Conservation (phyloP, 129 eudicot species). For the Deinandra increscens region DNA sequence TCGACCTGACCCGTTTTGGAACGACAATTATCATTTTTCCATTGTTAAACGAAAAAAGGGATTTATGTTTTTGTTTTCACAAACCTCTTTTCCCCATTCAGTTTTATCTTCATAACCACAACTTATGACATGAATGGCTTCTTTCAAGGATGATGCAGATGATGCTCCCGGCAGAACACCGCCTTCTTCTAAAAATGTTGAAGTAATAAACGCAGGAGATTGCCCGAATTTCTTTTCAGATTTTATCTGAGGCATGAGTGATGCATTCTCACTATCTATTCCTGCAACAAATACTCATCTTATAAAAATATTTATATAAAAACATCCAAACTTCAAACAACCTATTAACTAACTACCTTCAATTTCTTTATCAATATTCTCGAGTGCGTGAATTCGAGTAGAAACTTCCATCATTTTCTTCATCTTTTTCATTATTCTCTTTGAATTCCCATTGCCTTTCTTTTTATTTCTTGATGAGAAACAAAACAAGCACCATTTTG, state of each 20-base stretch:
- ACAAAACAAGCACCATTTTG: constrained; percentile 61
- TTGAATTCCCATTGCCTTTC: constrained; percentile 41
- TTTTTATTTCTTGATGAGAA: constrained; percentile 44
- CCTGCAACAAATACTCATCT: constrained; percentile 26
- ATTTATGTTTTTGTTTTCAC: background rate
- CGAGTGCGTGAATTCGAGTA: constrained; percentile 48
- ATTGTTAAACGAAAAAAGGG: background rate
- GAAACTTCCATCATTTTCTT: constrained; percentile 46
- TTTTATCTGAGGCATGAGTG: constrained; percentile 34
- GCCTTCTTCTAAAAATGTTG: constrained; percentile 58
- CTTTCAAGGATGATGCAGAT: constrained; percentile 49
- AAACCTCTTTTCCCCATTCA: constrained; percentile 87
- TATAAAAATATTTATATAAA: background rate
- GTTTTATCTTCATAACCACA: constrained; percentile 84
- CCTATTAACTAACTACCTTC: constrained; percentile 36
- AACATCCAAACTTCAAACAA: constrained; percentile 3
- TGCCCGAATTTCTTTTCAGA: constrained; percentile 67
- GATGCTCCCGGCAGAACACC: constrained; percentile 35
- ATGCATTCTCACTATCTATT: background rate
- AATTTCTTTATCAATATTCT: constrained; percentile 48
- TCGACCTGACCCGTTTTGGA: background rate
- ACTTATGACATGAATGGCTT: constrained; percentile 75
- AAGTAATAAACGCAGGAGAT: constrained; percentile 68
- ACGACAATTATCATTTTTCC: background rate
- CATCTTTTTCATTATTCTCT: constrained; percentile 39